Evolutionary conservation across 352 stramenopile genomes (phyloP), one percentile per base, ranked within the genome.

Genomic region (Phytophthora melonis): DNA sequence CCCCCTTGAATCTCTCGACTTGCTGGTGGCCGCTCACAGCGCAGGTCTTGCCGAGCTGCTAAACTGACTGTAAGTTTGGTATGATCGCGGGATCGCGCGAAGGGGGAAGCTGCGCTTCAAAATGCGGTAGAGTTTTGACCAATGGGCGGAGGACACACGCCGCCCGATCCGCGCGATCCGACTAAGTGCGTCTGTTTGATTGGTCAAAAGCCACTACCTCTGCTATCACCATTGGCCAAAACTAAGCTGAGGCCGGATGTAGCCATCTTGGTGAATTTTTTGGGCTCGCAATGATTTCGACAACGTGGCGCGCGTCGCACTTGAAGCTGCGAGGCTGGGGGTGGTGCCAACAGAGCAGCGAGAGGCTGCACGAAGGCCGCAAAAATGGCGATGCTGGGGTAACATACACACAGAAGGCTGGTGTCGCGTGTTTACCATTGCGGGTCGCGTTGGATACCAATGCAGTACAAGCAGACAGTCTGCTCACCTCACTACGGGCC

Each of bases 111-210:
- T 58, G 9, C 61, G 41, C 50, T 70, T 39, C 41, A 63, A 57
- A 45, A 67, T 34, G 32, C 11, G 19, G 27, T 2, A 21, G 6
- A 23, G 16, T 80, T 82, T 76, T 23, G 8, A 23, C 74, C 78
- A 84, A 84, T 82, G 23, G 43, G 6, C 34, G 19, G 49, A 56
- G 68, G 78, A 71, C 78, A 84, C 78, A 56, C 50, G 50, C 50
- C 50, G 50, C 50, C 13, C 50, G 50, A 56, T 56, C 50, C 50
- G 21, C 11, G 50, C 50, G 50, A 56, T 13, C n/a, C 23, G 50
- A 3, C 11, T 56, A 56, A 56, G 50, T 56, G 21, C 50, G 50
- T 1, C 8, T 9, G 10, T 5, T 0, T 9, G 47, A 54, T 54
- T 54, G 19, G 50, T 14, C 50, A 3, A 23, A 19, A 56, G 30